phyloP scores from a whole-genome alignment of 2,329 filamentous ascomycete species.

The Beauveria scarabaeidicola region DNA sequence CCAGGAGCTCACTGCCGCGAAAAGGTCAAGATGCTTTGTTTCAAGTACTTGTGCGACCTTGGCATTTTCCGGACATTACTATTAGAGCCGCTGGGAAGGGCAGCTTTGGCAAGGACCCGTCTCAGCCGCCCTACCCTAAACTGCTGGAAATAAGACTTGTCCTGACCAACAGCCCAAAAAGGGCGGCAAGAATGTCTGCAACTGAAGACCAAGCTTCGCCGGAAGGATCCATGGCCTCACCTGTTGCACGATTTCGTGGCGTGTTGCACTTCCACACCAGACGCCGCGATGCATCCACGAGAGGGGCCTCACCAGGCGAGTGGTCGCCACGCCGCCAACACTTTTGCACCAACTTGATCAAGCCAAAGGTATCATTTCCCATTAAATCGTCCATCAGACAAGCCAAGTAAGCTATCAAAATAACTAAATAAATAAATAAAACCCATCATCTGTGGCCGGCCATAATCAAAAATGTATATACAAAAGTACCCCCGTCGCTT shows the following conservation, averaged over 20 bases:
- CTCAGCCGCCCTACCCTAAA: background rate
- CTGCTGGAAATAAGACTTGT: background rate
- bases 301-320: too few relatives aligned
- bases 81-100: background rate
- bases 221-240: background rate
- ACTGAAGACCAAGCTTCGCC: background rate
- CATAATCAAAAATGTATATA: slow-evolving; percentile 5
- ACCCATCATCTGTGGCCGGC: background rate
- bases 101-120: background rate
- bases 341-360: background rate
- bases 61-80: background rate
- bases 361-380: background rate
- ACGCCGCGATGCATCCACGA: too few relatives aligned
- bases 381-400: background rate
- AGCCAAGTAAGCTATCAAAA: background rate
- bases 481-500: slow-evolving; percentile 11
- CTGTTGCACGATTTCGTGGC: background rate
- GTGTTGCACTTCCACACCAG: too few relatives aligned
- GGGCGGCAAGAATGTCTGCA: background rate
- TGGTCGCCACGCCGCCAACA: too few relatives aligned
- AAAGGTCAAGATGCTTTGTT: background rate
- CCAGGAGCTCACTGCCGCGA: background rate
- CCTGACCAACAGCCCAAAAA: background rate
- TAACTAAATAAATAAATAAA: background rate
- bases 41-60: background rate